Conservation (phyloP, 148 eudicot species). For the Heliamphora exappendiculata region DNA sequence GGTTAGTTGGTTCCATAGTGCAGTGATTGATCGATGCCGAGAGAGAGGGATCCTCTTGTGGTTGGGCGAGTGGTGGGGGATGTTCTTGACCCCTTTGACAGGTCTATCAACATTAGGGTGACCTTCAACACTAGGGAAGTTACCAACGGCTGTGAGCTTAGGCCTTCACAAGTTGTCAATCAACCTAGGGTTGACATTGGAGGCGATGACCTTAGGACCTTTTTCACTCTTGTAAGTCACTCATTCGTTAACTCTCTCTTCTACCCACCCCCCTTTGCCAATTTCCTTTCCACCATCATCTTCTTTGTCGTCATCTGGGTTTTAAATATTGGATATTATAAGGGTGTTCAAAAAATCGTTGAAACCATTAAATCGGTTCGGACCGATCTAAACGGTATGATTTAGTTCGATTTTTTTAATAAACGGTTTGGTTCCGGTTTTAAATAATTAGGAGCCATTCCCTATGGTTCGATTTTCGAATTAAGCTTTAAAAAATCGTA, state of each 20-base stretch:
- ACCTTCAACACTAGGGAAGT: constrained; percentile 26
- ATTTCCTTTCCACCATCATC: neutral
- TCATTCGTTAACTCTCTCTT: neutral
- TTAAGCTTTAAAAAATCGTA: too few species aligned
- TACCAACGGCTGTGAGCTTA: constrained; percentile 59
- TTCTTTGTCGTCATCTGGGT: neutral
- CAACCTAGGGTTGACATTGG: constrained; percentile 73
- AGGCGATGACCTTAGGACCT: constrained; percentile 70
- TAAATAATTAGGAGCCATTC: too few species aligned
- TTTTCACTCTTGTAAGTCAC: constrained; percentile 64
- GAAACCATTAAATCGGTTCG: too few species aligned
- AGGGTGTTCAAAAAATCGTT: too few species aligned
- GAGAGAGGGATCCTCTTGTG: constrained; percentile 61
- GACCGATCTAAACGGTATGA: too few species aligned
- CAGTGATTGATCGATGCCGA: neutral
- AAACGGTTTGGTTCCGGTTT: too few species aligned
- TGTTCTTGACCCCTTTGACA: constrained; percentile 63
- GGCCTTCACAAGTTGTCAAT: constrained; percentile 69
- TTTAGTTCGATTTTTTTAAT: too few species aligned
- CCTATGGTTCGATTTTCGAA: too few species aligned
- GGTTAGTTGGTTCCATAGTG: neutral
- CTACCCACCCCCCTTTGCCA: neutral
- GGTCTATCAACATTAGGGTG: constrained; percentile 41
- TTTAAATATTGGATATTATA: too few species aligned
- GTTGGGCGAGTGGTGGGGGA: constrained; percentile 78